Base-by-base conservation (phyloP, 2,329 filamentous ascomycete genomes). In the Daldinia sp. region DNA sequence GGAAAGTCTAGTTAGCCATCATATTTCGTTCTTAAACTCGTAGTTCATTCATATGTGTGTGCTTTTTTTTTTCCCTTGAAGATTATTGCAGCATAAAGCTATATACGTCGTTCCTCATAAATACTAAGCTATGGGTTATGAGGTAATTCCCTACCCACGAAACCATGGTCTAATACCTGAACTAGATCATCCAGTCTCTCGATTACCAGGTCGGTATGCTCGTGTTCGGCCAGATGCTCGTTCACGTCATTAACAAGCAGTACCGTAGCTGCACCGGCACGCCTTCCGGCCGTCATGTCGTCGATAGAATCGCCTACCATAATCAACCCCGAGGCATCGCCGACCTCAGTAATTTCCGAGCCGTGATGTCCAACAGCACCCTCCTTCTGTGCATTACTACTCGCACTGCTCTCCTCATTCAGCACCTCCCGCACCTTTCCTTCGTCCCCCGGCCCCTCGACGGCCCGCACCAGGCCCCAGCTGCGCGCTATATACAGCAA, bases 201-300 rank as follows among this genome's bases (percentile, higher is more conserved):
- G 58, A 97, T 90, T 10, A 89, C 90, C 51, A 95, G 75, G 79
- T 97, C 93, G 0, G 93, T 97, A 78, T 93, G 88, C 71, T 89
- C 86, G 77, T 97, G 92, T 26, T 87, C 84, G 6, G 85, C 88
- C 65, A 97, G 78, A 71, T 91, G 85, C 62, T 79, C 80, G 77
- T 97, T 97, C n/a, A 87, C 90, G n/a, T 93, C 89, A 75, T 97
- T 97, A 15, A 91, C 86, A 50, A 99, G 83, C 77, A 98, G 78
- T n/a, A 98, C 94, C 0, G 96, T 98, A 37, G 93, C 92, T 1
- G 94, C 93, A 0, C 95, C 95, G 0, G 95, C 95, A 59, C 85
- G 85, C 67, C 91, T 87, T 0, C 96, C 95, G 0, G 95, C 93
- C 6, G 91, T 92, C 89, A 98, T 97, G 78, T 99, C 96, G 78